phyloP scores from a whole-genome alignment of 2,329 filamentous ascomycete species.

The Botryotinia narcissicola region DNA sequence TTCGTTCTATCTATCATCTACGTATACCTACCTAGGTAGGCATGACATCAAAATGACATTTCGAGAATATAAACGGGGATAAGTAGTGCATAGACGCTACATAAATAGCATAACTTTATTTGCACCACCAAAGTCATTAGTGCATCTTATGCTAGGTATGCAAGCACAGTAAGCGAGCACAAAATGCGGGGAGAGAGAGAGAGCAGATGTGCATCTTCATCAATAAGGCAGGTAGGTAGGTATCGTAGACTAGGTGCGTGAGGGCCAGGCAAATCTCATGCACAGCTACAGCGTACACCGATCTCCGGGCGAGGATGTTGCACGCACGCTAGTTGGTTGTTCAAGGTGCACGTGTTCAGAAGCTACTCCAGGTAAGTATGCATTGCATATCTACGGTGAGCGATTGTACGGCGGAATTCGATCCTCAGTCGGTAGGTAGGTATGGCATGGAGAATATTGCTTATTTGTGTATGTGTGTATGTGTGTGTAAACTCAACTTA shows the following conservation, averaged over 20 bases:
- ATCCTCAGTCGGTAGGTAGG: not conserved
- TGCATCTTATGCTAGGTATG: not conserved
- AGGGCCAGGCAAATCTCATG: not conserved
- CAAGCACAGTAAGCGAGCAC: not conserved
- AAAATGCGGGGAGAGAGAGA: not conserved
- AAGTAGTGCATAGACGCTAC: not conserved
- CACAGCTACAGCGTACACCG: not conserved
- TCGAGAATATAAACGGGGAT: not conserved
- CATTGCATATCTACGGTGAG: not conserved
- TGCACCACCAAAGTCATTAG: not conserved
- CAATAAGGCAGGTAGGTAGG: not conserved
- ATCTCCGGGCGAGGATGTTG: not conserved
- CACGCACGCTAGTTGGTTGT: not conserved
- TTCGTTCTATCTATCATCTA: not conserved
- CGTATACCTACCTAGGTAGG: no score
- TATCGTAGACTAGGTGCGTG: not conserved
- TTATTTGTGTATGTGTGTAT: not conserved
- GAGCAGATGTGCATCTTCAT: not conserved
- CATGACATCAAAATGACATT: not conserved
- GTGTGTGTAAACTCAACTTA: not conserved
- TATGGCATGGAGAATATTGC: not conserved
- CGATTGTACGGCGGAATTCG: not conserved
- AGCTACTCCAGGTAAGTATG: not conserved
- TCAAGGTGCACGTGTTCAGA: not conserved
- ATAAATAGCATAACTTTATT: constrained; percentile 19